Evolutionary conservation across 352 stramenopile genomes (phyloP).

Genomic region (Phytophthora sp.): DNA sequence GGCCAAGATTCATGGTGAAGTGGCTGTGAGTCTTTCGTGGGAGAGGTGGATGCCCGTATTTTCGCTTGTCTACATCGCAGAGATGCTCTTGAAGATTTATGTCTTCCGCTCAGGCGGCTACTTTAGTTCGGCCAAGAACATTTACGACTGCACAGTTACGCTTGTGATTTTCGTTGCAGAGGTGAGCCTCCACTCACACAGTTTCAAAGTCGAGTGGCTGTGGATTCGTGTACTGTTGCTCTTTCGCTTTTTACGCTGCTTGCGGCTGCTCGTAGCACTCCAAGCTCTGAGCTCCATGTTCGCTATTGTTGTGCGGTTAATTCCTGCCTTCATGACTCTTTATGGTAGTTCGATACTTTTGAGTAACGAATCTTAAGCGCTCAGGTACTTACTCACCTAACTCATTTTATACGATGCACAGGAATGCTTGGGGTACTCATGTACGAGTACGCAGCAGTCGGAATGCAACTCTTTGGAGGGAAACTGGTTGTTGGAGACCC

Average conservation of each 20-base stretch:
- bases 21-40: neutral
- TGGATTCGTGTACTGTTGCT: neutral
- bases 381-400: neutral
- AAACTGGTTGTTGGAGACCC: conserved; percentile 1
- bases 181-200: neutral
- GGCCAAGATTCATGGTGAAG: neutral
- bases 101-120: neutral
- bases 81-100: neutral
- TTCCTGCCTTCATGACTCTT: neutral
- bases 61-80: neutral
- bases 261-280: neutral
- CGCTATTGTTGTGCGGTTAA: neutral
- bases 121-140: conserved; percentile 4
- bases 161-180: neutral
- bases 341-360: neutral
- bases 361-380: neutral
- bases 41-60: neutral
- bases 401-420: neutral
- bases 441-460: neutral
- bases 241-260: conserved; percentile 1
- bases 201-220: neutral
- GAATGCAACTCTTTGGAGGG: neutral
- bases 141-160: neutral
- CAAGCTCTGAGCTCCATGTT: neutral
- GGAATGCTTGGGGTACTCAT: neutral